These are phyloP conservation scores for Aspergillus intermedius DNA, from an alignment of 2,329 filamentous ascomycete genomes.

Conservation along the genomic window DNA sequence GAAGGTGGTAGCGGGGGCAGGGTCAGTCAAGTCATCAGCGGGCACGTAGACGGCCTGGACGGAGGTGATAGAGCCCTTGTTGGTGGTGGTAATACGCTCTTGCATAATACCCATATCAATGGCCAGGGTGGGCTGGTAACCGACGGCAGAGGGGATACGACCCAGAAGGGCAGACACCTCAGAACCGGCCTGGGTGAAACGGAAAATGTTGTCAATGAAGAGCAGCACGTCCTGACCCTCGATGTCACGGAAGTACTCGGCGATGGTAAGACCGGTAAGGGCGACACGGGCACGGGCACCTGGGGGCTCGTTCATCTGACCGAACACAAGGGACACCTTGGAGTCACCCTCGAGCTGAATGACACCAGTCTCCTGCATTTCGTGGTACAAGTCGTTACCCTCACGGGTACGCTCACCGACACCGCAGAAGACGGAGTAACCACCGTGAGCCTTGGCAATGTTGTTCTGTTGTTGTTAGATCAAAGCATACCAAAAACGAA, in stretches of 20 bases:
- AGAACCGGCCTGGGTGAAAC: conserved; percentile 99
- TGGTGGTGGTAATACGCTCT: conserved; percentile 99
- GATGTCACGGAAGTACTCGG: conserved; percentile 73
- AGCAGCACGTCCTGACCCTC: conserved; percentile 94
- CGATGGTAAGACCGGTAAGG: conserved; percentile 68
- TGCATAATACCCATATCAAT: conserved; percentile 99
- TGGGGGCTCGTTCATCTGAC: conserved; percentile 99
- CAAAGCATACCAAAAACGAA: not conserved
- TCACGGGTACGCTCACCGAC: conserved; percentile 99
- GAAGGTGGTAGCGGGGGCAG: conserved; percentile 98
- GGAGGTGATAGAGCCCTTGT: conserved; percentile 98
- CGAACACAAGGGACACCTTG: conserved; percentile 98
- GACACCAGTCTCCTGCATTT: conserved; percentile 99
- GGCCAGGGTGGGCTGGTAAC: conserved; percentile 98
- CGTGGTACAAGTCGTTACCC: conserved; percentile 99
- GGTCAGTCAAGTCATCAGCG: conserved; percentile 99
- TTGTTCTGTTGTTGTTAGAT: conserved; percentile 63
- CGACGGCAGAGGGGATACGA: conserved; percentile 99
- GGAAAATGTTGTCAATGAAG: conserved; percentile 99
- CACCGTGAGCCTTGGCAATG: conserved; percentile 99
- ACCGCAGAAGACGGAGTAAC: conserved; percentile 99
- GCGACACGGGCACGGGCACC: conserved; percentile 99
- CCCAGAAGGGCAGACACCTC: conserved; percentile 98
- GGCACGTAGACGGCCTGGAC: conserved; percentile 99
- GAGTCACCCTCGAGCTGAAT: conserved; percentile 99